A percentile compares a stretch with the other conserved stretches of the same genome.
Evolutionary conservation across 352 stramenopile species (phyloP).

Genomic region (Globisporangium megalacanthum): DNA sequence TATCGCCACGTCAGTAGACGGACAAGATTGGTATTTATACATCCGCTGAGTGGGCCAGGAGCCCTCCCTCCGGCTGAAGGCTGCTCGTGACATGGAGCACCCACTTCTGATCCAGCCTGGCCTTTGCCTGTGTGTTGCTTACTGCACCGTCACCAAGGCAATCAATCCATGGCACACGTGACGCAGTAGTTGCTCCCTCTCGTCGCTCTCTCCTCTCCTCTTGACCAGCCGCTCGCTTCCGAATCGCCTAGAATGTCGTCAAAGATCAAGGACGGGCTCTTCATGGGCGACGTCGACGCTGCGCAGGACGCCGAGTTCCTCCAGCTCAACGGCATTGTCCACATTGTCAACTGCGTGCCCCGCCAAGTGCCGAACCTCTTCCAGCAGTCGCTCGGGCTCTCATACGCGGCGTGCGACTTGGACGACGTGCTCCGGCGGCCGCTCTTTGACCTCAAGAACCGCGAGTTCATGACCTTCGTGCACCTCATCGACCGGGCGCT

Average conservation of each 20-base stretch:
- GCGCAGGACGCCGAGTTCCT: slow-evolving; percentile 91
- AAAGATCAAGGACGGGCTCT: slow-evolving; percentile 93
- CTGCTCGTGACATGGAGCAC: too few species aligned
- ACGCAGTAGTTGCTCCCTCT: not conserved
- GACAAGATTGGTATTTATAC: slow-evolving; percentile 8
- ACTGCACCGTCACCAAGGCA: not conserved
- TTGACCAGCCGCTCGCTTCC: not conserved
- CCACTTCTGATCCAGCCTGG: slow-evolving; percentile 1
- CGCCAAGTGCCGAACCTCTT: slow-evolving; percentile 90
- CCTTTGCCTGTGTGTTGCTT: not conserved
- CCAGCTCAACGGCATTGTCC: slow-evolving; percentile 90
- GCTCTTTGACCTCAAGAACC: slow-evolving; percentile 83
- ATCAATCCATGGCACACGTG: slow-evolving; percentile 7
- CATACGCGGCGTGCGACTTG: slow-evolving; percentile 74
- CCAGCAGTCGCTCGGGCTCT: slow-evolving; percentile 77
- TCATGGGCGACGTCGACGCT: slow-evolving; percentile 91
- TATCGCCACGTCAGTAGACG: too few species aligned
- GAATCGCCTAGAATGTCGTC: slow-evolving; percentile 67
- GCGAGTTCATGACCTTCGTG: slow-evolving; percentile 76
- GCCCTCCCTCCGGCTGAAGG: too few species aligned
- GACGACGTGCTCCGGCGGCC: slow-evolving; percentile 56
- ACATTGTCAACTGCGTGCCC: slow-evolving; percentile 91
- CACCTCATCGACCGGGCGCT: slow-evolving; percentile 78
- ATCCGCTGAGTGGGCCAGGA: not conserved
- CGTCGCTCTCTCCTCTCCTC: not conserved